phyloP scores from a whole-genome alignment of 768 basidiomycete species.

The Clitopilus hobsonii region DNA sequence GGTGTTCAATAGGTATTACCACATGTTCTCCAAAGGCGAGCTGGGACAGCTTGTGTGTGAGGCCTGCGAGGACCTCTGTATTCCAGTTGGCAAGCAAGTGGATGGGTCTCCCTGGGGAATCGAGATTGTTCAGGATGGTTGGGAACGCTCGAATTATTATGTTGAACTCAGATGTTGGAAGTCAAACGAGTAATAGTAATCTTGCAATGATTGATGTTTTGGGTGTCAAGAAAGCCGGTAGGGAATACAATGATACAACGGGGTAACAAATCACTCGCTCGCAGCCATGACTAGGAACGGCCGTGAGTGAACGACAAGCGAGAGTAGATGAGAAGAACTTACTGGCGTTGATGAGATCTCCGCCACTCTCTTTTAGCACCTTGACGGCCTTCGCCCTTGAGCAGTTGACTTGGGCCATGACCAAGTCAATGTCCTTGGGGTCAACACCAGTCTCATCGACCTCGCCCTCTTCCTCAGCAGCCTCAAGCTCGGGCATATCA shows the following conservation, averaged over 20 bases:
- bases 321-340: constrained; percentile 31
- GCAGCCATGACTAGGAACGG: constrained; percentile 77
- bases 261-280: constrained; percentile 60
- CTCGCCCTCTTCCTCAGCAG: constrained; percentile 64
- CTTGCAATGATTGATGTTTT: constrained; percentile 6
- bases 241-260: constrained; percentile 27
- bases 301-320: constrained; percentile 2
- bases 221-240: not conserved
- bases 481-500: constrained; percentile 81
- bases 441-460: constrained; percentile 88
- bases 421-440: constrained; percentile 91
- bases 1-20: constrained; percentile 89
- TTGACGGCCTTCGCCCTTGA: constrained; percentile 89
- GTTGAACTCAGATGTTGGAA: constrained; percentile 69
- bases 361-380: constrained; percentile 85
- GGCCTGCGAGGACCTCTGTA: constrained; percentile 56
- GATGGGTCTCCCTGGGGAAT: constrained; percentile 38
- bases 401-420: constrained; percentile 84
- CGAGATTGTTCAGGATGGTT: constrained; percentile 67
- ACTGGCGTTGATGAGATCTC: constrained; percentile 97
- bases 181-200: constrained; percentile 5
- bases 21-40: constrained; percentile 88
- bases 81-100: constrained; percentile 39
- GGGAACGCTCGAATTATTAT: constrained; percentile 90
- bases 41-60: constrained; percentile 53